phyloP scores from a whole-genome alignment of 2,329 filamentous ascomycete species.

The Botrytis squamosa region DNA sequence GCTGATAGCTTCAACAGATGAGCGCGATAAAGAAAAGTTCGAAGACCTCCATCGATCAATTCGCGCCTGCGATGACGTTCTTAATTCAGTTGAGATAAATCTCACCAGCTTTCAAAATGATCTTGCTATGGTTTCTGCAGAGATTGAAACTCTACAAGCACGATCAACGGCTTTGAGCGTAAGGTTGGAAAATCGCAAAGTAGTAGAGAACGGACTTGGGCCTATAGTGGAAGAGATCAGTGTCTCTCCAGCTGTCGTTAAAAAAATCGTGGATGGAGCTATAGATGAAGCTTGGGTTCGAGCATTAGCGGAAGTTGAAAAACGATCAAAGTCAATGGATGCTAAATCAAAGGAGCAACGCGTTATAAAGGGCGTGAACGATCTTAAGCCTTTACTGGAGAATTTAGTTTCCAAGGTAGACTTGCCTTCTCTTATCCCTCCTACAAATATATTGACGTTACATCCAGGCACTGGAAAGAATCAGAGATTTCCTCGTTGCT shows the following conservation, averaged over 20 bases:
- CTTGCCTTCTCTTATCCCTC: background rate
- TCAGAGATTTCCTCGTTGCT: slow-evolving; percentile 88
- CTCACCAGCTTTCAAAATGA: slow-evolving; percentile 92
- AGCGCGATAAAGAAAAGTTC: slow-evolving; percentile 79
- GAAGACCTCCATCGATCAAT: slow-evolving; percentile 91
- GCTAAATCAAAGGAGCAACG: slow-evolving; percentile 60
- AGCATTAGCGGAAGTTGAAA: slow-evolving; percentile 79
- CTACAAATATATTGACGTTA: background rate
- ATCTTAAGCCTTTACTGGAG: slow-evolving; percentile 80
- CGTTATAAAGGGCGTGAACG: slow-evolving; percentile 73
- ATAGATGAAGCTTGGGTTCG: slow-evolving; percentile 90
- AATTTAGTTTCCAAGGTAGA: slow-evolving; percentile 77
- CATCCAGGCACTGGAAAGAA: slow-evolving; percentile 77
- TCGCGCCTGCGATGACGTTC: slow-evolving; percentile 83
- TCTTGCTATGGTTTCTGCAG: slow-evolving; percentile 84
- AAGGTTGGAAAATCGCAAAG: slow-evolving; percentile 82
- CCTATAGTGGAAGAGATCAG: slow-evolving; percentile 91
- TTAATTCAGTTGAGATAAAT: slow-evolving; percentile 90
- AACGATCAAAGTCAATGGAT: slow-evolving; percentile 69
- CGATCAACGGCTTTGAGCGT: slow-evolving; percentile 81
- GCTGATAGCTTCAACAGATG: slow-evolving; percentile 51
- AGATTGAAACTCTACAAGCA: slow-evolving; percentile 90
- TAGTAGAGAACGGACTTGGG: slow-evolving; percentile 82
- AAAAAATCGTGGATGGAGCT: slow-evolving; percentile 80
- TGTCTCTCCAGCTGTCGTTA: slow-evolving; percentile 78